Evolutionary conservation across 2,329 filamentous ascomycete genomes (phyloP).

Genomic region (Bipolaris bicolor): DNA sequence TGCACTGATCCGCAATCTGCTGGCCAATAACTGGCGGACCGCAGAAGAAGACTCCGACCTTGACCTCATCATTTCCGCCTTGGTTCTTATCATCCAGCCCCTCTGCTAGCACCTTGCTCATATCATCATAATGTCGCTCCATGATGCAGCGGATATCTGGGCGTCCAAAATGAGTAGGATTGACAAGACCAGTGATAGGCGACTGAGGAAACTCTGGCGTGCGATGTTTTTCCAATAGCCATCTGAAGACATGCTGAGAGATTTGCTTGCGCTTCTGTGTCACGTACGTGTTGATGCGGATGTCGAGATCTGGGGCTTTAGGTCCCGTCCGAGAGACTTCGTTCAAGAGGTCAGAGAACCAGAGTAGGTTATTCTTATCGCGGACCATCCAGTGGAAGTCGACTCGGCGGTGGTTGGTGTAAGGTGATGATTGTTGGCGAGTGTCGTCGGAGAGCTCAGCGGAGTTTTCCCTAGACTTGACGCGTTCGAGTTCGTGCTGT

Average conservation of each 20-base stretch:
- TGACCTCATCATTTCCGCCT: conserved; percentile 44
- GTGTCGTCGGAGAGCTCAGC: conserved; percentile 14
- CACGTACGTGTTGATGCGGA: conserved; percentile 63
- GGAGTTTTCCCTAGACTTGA: conserved; percentile 21
- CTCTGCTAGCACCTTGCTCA: conserved; percentile 48
- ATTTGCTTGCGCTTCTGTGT: conserved; percentile 62
- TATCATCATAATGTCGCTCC: conserved; percentile 61
- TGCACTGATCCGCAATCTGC: conserved; percentile 62
- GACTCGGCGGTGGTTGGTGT: conserved; percentile 56
- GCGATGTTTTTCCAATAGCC: conserved; percentile 63
- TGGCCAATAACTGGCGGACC: conserved; percentile 62
- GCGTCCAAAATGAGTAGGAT: conserved; percentile 61
- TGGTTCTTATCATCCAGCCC: conserved; percentile 25
- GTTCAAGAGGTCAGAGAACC: conserved; percentile 65
- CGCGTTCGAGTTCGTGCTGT: conserved; percentile 50
- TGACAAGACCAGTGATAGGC: conserved; percentile 61
- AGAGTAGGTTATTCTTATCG: conserved; percentile 62
- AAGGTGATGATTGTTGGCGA: conserved; percentile 26
- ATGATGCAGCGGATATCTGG: conserved; percentile 62
- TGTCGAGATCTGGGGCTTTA: conserved; percentile 52
- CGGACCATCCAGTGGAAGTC: conserved; percentile 68
- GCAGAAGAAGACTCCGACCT: conserved; percentile 64
- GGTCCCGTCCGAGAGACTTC: conserved; percentile 48
- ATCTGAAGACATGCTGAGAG: conserved; percentile 62
- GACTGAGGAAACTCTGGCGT: conserved; percentile 59